Percentiles rank a stretch among this genome's conserved stretches.
Evolutionary conservation across 352 stramenopile species (phyloP).

Genomic region (Phytophthora fragariae): DNA sequence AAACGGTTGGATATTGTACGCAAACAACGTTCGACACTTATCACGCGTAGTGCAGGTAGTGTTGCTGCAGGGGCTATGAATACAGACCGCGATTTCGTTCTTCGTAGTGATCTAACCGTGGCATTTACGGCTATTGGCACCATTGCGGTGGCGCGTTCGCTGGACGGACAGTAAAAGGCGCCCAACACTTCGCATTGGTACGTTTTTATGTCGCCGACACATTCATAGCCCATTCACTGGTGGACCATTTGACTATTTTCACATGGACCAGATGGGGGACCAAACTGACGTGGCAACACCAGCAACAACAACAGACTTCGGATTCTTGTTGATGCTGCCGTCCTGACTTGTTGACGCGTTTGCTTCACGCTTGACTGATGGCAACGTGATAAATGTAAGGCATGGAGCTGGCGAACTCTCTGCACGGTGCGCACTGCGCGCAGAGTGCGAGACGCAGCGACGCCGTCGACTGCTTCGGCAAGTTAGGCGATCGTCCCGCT

Average conservation of each 20-base stretch:
- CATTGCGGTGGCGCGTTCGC: too few relatives aligned
- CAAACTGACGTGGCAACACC: slow-evolving; percentile 16
- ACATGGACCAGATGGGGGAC: slow-evolving; percentile 7
- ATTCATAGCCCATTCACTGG: background rate
- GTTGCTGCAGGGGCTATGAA: background rate
- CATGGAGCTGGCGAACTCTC: background rate
- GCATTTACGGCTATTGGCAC: background rate
- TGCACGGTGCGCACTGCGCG: background rate
- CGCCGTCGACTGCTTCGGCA: background rate
- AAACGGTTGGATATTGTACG: background rate
- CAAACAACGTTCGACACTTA: background rate
- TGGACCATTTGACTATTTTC: background rate
- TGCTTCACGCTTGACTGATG: slow-evolving; percentile 15
- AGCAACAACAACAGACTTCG: background rate
- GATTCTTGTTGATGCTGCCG: background rate
- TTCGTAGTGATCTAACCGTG: background rate
- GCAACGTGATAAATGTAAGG: background rate
- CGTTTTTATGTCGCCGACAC: background rate
- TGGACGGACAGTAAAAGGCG: too few relatives aligned
- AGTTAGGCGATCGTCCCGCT: background rate
- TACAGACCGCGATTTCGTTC: background rate
- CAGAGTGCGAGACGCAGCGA: slow-evolving; percentile 15
- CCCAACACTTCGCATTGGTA: too few relatives aligned
- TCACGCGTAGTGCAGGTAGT: background rate
- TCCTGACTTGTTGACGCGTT: background rate